These are phyloP conservation scores for Exobasidium cylindrosporum DNA, from an alignment of 1,284 basidiomycete genomes.

Conservation along the genomic window DNA sequence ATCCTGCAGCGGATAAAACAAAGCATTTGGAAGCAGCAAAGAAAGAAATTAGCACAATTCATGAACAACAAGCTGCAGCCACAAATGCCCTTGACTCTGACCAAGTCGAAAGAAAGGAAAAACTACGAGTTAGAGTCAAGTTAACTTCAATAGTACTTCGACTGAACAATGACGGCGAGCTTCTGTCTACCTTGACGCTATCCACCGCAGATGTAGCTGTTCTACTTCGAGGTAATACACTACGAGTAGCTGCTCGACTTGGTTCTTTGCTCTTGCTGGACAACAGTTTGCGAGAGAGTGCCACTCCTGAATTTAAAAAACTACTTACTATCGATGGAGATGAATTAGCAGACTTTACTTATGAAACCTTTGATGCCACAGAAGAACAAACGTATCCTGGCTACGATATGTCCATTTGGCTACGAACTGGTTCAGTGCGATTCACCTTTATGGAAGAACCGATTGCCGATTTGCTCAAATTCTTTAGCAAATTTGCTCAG, in stretches of 20 bases:
- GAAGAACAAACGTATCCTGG: constrained; percentile 67
- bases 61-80: constrained; percentile 21
- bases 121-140: constrained; percentile 79
- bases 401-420: constrained; percentile 78
- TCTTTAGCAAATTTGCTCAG: constrained; percentile 80
- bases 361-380: constrained; percentile 79
- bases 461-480: constrained; percentile 78
- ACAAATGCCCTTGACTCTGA: constrained; percentile 18
- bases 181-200: constrained; percentile 80
- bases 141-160: constrained; percentile 80
- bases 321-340: constrained; percentile 91
- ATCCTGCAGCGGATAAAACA: no score
- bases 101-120: constrained; percentile 57
- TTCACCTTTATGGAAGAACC: constrained; percentile 85
- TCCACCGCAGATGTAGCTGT: constrained; percentile 88
- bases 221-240: constrained; percentile 69
- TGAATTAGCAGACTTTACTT: constrained; percentile 90
- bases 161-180: constrained; percentile 72
- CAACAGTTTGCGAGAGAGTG: constrained; percentile 62
- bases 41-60: constrained; percentile 14
- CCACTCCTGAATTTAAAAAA: constrained; percentile 71
- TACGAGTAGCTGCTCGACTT: constrained; percentile 78
- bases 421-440: constrained; percentile 86
- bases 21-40: constrained; percentile 5
- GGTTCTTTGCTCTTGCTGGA: constrained; percentile 83